Evolutionary conservation across 2,329 filamentous ascomycete genomes (phyloP).

Genomic region (Coniochaeta pulveracea): DNA sequence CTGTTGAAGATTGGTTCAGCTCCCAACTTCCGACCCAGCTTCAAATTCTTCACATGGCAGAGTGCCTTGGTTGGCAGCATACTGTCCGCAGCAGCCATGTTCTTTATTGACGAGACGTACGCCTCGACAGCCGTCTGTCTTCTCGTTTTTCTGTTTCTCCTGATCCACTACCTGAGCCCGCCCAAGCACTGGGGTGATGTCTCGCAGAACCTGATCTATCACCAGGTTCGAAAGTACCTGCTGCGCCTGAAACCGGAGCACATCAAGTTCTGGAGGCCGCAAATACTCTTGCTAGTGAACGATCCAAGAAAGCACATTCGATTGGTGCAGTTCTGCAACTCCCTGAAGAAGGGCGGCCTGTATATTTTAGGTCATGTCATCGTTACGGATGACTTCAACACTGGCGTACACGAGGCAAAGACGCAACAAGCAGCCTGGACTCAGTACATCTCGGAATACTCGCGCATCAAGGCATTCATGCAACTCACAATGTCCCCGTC

Average conservation of each 20-base stretch:
- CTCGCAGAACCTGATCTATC: slow-evolving; percentile 77
- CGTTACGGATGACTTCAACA: slow-evolving; percentile 70
- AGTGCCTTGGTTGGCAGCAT: slow-evolving; percentile 66
- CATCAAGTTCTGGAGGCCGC: slow-evolving; percentile 88
- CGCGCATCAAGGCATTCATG: slow-evolving; percentile 79
- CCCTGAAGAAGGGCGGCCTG: slow-evolving; percentile 74
- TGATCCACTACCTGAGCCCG: slow-evolving; percentile 77
- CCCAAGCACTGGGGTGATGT: slow-evolving; percentile 88
- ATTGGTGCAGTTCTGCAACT: slow-evolving; percentile 85
- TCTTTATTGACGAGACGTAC: slow-evolving; percentile 77
- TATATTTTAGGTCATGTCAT: slow-evolving; percentile 85
- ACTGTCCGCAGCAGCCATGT: slow-evolving; percentile 74
- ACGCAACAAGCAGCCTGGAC: slow-evolving; percentile 75
- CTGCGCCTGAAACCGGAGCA: slow-evolving; percentile 76
- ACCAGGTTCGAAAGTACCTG: slow-evolving; percentile 78
- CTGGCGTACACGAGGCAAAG: slow-evolving; percentile 69
- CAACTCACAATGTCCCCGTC: slow-evolving; percentile 76
- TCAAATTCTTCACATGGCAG: slow-evolving; percentile 82
- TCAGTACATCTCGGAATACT: slow-evolving; percentile 72
- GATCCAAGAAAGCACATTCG: slow-evolving; percentile 72
- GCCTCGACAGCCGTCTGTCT: slow-evolving; percentile 65
- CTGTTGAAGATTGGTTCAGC: slow-evolving; percentile 77
- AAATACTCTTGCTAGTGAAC: slow-evolving; percentile 76
- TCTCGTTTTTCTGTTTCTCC: slow-evolving; percentile 64
- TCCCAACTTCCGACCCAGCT: slow-evolving; percentile 79